Percentiles rank a stretch among this genome's conserved stretches.
Conservation (phyloP, 2,329 filamentous ascomycete genomes). For the Penicillium brevicompactum region DNA sequence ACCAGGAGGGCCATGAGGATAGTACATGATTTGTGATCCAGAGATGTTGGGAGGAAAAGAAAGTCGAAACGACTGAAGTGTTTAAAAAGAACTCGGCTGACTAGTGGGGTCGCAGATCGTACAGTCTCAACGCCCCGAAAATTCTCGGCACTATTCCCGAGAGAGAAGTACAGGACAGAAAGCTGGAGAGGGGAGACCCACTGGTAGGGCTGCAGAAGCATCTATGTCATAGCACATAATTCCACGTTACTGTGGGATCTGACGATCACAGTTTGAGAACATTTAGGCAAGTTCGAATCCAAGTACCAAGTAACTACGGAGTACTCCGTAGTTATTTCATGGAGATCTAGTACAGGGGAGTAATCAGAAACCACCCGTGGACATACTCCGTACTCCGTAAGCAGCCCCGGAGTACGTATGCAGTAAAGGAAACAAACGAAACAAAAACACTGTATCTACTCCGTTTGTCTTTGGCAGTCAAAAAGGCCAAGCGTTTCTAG, state of each 20-base stretch:
- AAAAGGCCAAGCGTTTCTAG: background rate
- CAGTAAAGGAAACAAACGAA: too few relatives aligned
- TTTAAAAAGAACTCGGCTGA: constrained; percentile 8
- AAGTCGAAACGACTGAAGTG: constrained; percentile 3
- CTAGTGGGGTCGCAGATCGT: constrained; percentile 3
- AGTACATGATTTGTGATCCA: constrained; percentile 13
- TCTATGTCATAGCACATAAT: background rate
- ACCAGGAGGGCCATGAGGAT: constrained; percentile 18
- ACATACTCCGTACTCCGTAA: too few relatives aligned
- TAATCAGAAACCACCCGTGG: too few relatives aligned
- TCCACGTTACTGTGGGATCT: too few relatives aligned
- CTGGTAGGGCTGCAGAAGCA: constrained; percentile 5
- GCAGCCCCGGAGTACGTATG: too few relatives aligned
- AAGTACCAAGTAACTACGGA: too few relatives aligned
- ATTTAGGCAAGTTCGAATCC: too few relatives aligned
- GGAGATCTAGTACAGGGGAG: too few relatives aligned
- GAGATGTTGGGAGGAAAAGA: background rate
- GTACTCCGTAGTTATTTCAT: too few relatives aligned
- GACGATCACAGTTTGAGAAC: too few relatives aligned
- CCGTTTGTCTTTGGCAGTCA: background rate
- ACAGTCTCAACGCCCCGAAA: constrained; percentile 1
- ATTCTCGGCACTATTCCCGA: constrained; percentile 1
- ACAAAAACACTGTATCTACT: background rate
- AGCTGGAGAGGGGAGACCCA: constrained; percentile 3
- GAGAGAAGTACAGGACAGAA: background rate